Conservation (phyloP, 108 stramenopile species). For the Asterionellopsis glacialis region DNA sequence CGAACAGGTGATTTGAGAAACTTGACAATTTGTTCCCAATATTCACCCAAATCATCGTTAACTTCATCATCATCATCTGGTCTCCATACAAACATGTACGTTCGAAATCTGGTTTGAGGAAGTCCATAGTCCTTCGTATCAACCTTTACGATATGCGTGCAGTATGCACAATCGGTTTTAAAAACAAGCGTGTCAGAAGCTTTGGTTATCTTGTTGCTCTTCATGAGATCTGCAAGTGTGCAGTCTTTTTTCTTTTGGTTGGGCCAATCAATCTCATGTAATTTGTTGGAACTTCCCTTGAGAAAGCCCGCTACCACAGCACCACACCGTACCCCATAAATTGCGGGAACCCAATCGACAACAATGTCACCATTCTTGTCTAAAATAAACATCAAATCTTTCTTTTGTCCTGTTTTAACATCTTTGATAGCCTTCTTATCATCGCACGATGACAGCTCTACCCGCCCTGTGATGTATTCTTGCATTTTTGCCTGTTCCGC, state of each 20-base stretch:
- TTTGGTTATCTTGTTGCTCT: constrained; percentile 36
- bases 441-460: constrained; percentile 28
- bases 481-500: constrained; percentile 40
- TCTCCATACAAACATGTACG: constrained; percentile 71
- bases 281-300: constrained; percentile 12
- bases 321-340: constrained; percentile 60
- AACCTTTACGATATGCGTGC: constrained; percentile 50
- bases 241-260: constrained; percentile 25
- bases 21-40: constrained; percentile 54
- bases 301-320: constrained; percentile 51
- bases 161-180: constrained; percentile 49
- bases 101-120: constrained; percentile 69
- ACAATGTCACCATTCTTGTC: constrained; percentile 27
- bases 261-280: constrained; percentile 23
- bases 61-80: constrained; percentile 30
- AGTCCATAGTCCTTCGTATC: constrained; percentile 78
- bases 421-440: constrained; percentile 35
- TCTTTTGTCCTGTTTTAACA: constrained; percentile 23
- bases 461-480: constrained; percentile 70
- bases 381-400: constrained; percentile 26
- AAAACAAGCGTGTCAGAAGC: constrained; percentile 51
- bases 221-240: constrained; percentile 46
- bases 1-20: constrained; percentile 55
- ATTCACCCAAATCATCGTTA: constrained; percentile 62
- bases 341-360: constrained; percentile 43